Conservation (phyloP, 1,284 basidiomycete genomes). For the Apiotrichum gracile region DNA sequence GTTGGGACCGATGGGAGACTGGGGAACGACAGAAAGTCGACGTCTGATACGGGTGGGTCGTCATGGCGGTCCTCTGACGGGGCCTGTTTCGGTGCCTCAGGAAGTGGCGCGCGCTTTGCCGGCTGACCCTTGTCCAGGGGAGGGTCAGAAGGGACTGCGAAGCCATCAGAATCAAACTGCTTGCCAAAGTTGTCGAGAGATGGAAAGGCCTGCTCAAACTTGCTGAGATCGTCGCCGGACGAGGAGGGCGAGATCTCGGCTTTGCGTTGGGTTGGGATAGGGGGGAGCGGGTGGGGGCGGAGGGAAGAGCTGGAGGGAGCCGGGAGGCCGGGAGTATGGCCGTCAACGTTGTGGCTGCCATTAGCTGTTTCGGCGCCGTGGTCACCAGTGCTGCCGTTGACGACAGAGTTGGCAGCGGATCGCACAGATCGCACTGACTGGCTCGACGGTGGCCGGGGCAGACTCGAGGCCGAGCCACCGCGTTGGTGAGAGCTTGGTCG, state of each 20-base stretch:
- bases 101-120: not conserved
- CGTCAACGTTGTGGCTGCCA: too few species aligned
- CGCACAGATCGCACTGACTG: not conserved
- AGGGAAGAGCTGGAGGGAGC: too few species aligned
- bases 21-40: slow-evolving; percentile 8
- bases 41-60: not conserved
- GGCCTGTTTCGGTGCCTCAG: slow-evolving; percentile 1
- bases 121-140: not conserved
- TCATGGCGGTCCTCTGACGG: not conserved
- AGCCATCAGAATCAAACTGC: slow-evolving; percentile 27
- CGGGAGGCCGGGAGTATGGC: too few species aligned
- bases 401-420: not conserved
- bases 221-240: slow-evolving; percentile 2
- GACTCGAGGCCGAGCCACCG: not conserved
- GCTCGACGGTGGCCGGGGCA: not conserved
- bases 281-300: not conserved
- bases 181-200: slow-evolving; percentile 43
- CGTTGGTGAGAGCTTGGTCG: not conserved
- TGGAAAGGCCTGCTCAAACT: slow-evolving; percentile 42
- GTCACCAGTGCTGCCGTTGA: not conserved
- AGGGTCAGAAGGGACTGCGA: slow-evolving; percentile 3
- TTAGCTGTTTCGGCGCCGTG: too few species aligned
- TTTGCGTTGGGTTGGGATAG: not conserved
- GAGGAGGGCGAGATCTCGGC: not conserved
- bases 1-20: slow-evolving; percentile 13